A percentile compares a stretch with the other conserved stretches of the same genome.
These are phyloP conservation scores for Chrysanthemum lavandulifolium DNA, from an alignment of 129 eudicot species.

Conservation along the genomic window DNA sequence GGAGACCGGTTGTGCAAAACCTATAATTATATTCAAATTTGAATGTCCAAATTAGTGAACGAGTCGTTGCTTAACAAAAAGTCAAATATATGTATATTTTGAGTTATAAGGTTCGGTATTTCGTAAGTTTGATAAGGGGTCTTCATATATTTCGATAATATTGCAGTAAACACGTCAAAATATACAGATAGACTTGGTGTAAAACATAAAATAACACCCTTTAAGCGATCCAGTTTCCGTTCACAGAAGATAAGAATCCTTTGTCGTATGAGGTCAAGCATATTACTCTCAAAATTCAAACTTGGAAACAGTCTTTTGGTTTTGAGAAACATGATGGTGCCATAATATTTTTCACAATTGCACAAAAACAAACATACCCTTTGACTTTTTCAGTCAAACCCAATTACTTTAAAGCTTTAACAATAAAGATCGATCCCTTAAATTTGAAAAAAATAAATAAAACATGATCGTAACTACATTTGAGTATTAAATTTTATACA, in stretches of 20 bases:
- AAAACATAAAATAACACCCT: neutral
- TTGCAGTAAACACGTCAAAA: neutral
- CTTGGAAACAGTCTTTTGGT: neutral
- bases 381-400: too few species aligned
- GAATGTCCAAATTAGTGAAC: neutral
- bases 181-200: neutral
- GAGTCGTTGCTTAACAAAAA: neutral
- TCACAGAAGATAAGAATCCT: neutral
- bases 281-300: conserved; percentile 3
- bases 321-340: neutral
- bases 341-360: neutral
- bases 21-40: conserved; percentile 33
- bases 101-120: too few species aligned
- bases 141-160: neutral
- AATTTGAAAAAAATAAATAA: too few species aligned
- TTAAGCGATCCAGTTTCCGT: neutral
- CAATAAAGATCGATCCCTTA: too few species aligned
- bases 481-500: too few species aligned
- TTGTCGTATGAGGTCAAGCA: conserved; percentile 16
- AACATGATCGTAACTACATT: too few species aligned
- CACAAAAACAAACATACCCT: neutral
- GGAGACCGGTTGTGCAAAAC: conserved; percentile 95
- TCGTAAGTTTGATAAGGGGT: neutral
- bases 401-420: too few species aligned
- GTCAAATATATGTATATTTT: too few species aligned